Evolutionary conservation across 2,329 filamentous ascomycete genomes (phyloP).

Genomic region (Fusarium napiforme): DNA sequence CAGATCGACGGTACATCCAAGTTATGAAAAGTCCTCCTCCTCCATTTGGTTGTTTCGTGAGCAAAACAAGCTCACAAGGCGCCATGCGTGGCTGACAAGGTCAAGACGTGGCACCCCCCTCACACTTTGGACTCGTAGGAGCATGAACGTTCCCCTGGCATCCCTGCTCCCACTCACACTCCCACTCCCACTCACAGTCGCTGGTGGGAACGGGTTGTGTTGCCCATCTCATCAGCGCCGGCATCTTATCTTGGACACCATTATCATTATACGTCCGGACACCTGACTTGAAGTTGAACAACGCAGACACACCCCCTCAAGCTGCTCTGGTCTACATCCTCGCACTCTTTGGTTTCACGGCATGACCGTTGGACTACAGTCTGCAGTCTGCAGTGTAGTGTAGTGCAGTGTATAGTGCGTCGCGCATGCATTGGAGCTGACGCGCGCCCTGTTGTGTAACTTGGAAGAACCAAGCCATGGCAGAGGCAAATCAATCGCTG

Average conservation of each 20-base stretch:
- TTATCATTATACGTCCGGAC: conserved; percentile 4
- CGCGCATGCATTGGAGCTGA: conserved; percentile 38
- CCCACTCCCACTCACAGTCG: neutral
- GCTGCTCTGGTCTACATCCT: conserved; percentile 7
- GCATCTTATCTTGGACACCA: conserved; percentile 35
- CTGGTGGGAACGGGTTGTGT: conserved; percentile 12
- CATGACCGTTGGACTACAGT: conserved; percentile 38
- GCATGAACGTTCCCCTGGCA: conserved; percentile 5
- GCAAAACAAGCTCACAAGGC: conserved; percentile 6
- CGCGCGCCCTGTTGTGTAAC: conserved; percentile 35
- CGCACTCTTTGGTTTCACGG: conserved; percentile 30
- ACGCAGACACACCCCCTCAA: conserved; percentile 32
- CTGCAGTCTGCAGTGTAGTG: neutral
- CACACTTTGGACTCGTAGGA: neutral
- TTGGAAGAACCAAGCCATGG: conserved; percentile 1
- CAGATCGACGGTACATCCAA: conserved; percentile 38
- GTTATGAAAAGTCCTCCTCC: neutral
- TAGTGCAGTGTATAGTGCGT: neutral
- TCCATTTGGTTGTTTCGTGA: neutral
- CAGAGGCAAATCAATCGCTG: conserved; percentile 2
- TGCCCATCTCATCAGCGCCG: conserved; percentile 25
- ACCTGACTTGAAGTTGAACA: conserved; percentile 29
- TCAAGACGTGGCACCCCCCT: conserved; percentile 26
- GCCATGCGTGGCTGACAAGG: conserved; percentile 23
- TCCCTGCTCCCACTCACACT: neutral